Evolutionary conservation across 2,329 filamentous ascomycete genomes (phyloP).

Genomic region (Pseudopyricularia cyperi): DNA sequence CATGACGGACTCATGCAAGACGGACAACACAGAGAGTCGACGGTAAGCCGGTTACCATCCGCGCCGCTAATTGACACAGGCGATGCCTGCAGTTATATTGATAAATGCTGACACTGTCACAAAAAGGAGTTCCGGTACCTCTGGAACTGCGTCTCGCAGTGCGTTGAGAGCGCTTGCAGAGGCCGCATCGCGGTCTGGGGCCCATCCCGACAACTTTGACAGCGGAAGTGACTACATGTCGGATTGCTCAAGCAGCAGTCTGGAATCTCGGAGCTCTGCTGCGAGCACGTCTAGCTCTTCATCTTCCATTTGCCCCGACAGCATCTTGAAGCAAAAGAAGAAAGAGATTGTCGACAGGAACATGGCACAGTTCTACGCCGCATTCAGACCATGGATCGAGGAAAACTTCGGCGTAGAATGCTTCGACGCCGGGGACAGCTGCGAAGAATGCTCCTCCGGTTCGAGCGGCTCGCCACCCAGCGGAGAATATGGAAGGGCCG

Average conservation of each 20-base stretch:
- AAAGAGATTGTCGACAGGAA: slow-evolving; percentile 12
- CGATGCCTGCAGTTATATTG: background rate
- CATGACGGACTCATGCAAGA: background rate
- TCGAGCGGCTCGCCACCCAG: background rate
- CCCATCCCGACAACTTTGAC: background rate
- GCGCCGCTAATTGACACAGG: background rate
- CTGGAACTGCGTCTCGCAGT: background rate
- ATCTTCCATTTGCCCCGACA: background rate
- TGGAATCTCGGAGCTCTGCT: background rate
- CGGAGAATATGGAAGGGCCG: background rate
- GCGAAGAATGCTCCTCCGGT: background rate
- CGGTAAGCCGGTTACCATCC: background rate
- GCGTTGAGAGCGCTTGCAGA: background rate
- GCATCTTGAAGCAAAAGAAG: slow-evolving; percentile 6
- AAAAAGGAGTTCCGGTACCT: background rate
- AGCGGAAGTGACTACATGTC: background rate
- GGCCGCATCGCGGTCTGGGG: background rate
- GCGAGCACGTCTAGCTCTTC: background rate
- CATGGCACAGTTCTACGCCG: slow-evolving; percentile 10
- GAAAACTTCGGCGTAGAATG: slow-evolving; percentile 2
- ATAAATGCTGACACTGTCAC: background rate
- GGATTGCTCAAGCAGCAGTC: background rate
- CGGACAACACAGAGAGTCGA: background rate
- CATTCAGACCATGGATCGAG: slow-evolving; percentile 12
- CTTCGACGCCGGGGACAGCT: slow-evolving; percentile 4